Conservation (phyloP, 1,284 basidiomycete genomes). For the Tylopilus orsonianus region DNA sequence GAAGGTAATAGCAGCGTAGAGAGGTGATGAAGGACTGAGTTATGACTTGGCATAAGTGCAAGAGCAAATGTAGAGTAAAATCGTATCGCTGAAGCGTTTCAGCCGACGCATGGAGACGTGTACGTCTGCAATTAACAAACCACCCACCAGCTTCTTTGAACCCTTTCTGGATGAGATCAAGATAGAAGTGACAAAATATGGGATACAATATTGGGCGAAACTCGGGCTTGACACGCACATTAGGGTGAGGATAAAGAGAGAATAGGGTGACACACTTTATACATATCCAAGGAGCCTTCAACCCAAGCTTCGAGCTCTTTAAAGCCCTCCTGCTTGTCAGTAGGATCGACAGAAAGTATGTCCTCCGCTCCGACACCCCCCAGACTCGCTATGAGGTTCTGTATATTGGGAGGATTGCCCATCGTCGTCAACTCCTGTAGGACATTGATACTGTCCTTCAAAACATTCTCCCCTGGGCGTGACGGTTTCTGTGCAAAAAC, state of each 20-base stretch:
- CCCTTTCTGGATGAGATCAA: slow-evolving; percentile 90
- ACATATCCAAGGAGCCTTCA: slow-evolving; percentile 85
- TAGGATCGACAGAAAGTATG: slow-evolving; percentile 80
- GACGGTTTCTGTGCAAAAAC: slow-evolving; percentile 66
- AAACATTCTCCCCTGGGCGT: slow-evolving; percentile 61
- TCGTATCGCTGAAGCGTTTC: slow-evolving; percentile 49
- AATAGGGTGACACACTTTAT: slow-evolving; percentile 51
- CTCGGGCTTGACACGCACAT: slow-evolving; percentile 66
- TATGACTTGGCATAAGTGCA: slow-evolving; percentile 72
- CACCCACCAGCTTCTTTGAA: slow-evolving; percentile 80
- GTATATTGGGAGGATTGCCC: slow-evolving; percentile 66
- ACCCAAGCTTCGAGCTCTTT: slow-evolving; percentile 92
- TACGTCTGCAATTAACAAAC: neutral
- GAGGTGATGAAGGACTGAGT: slow-evolving; percentile 75
- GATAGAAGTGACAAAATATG: slow-evolving; percentile 96
- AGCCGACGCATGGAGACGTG: neutral
- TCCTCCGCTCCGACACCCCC: slow-evolving; percentile 80
- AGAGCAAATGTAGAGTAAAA: slow-evolving; percentile 77
- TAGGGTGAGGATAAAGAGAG: slow-evolving; percentile 8
- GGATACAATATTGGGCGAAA: slow-evolving; percentile 92
- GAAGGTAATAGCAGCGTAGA: slow-evolving; percentile 81
- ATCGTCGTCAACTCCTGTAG: slow-evolving; percentile 64
- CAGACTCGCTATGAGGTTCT: slow-evolving; percentile 72
- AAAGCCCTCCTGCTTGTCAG: slow-evolving; percentile 87
- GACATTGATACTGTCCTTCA: slow-evolving; percentile 64